Percentiles rank a stretch among this genome's conserved stretches.
Evolutionary conservation across 2,329 filamentous ascomycete genomes (phyloP).

Genomic region (Thelonectria blattea): DNA sequence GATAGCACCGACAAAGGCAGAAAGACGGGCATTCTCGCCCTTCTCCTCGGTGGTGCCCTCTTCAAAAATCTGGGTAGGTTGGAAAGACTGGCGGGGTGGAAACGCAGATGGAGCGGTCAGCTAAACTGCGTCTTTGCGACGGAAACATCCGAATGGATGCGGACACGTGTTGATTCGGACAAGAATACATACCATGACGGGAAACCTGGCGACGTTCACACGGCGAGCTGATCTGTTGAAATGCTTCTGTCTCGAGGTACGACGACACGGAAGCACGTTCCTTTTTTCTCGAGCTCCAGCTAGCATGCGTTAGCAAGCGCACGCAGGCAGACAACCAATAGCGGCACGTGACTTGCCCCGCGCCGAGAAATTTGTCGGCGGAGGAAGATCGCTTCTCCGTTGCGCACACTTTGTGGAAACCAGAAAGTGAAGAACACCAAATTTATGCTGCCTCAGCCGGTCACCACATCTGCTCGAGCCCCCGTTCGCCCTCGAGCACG

Average conservation of each 20-base stretch:
- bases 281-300: constrained; percentile 40
- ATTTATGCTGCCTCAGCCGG: constrained; percentile 44
- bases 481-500: constrained; percentile 38
- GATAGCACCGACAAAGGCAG: constrained; percentile 98
- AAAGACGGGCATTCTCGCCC: constrained; percentile 97
- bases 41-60: constrained; percentile 98
- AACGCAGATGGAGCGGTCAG: constrained; percentile 28
- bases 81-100: constrained; percentile 62
- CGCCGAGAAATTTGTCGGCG: constrained; percentile 39
- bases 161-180: neutral
- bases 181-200: constrained; percentile 35
- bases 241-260: constrained; percentile 41
- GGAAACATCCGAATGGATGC: neutral
- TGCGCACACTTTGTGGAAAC: constrained; percentile 49
- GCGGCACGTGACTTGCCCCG: constrained; percentile 51
- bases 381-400: constrained; percentile 49
- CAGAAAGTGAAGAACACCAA: constrained; percentile 45
- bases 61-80: constrained; percentile 97
- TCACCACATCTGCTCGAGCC: constrained; percentile 36
- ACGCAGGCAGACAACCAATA: constrained; percentile 27
- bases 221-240: constrained; percentile 37
- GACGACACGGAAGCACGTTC: constrained; percentile 36
- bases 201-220: constrained; percentile 27
- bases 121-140: constrained; percentile 9
- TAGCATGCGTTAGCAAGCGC: constrained; percentile 31